Evolutionary conservation across 1,284 basidiomycete genomes (phyloP), one percentile per base, ranked within the genome.

Genomic region (Microstroma glucosiphilum): DNA sequence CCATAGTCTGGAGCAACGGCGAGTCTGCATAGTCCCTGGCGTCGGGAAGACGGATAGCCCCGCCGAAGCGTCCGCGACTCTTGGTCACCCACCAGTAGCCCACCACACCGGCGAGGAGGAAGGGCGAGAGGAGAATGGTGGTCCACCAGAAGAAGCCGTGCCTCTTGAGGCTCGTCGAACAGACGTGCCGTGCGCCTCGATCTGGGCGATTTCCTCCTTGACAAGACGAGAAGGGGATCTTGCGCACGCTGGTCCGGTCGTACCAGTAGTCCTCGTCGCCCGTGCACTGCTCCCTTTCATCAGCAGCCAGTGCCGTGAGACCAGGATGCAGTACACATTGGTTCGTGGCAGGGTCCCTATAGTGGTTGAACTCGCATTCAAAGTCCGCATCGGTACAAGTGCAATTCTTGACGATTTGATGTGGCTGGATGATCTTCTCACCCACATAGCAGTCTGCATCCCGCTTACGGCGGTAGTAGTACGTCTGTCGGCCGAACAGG

Each of bases 1-100:
- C 67, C 56, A 71, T 37, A 25, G 64, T 68, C 90, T 82, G 89
- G 12, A 87, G 79, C 88, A 90, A 60, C 86, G 85, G n/a, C 88
- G 87, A 42, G 87, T 75, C 71, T 66, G 72, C 70, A 75, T 73
- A 70, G 57, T 46, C 61, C 59, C 46, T 60, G 61, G 63, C 80
- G 72, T 68, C 69, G 6, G 67, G 69, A n/a, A 69, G 55, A 2
- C 67, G 60, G 30, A 67, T 72, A 12, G 67, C 17, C 42, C 60
- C 49, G 48, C 54, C 7, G 54, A 49, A 26, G 21, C 62, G 42
- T 15, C 25, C 21, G 21, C 15, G 17, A n/a, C 54, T 51, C 40
- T 43, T 30, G 15, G 40, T 23, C 21, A 40, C 46, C 69, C 72
- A 72, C 70, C 71, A 77, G 60, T 67, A 73, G 8, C 70, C 69